phyloP scores from a whole-genome alignment of 23 red algal genomes.

The Cyanidium caldarium region DNA sequence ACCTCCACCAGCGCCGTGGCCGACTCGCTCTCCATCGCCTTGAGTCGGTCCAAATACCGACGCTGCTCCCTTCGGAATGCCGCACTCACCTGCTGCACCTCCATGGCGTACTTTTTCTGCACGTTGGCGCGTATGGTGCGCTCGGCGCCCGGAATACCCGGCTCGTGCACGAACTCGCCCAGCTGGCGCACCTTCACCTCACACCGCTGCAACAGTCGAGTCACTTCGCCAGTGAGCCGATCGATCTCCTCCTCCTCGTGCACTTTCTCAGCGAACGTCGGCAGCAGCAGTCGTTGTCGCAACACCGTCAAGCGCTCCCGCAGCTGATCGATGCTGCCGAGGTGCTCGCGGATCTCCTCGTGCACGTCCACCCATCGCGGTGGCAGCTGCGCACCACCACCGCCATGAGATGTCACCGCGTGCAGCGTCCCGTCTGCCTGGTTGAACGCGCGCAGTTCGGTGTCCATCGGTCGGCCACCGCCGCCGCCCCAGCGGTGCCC shows the following conservation, averaged over 20 bases:
- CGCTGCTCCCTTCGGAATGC: conserved; percentile 61
- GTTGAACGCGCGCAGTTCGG: neutral
- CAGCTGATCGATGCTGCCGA: conserved; percentile 25
- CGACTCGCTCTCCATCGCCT: conserved; percentile 16
- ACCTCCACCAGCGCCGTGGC: neutral
- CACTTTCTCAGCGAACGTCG: conserved; percentile 54
- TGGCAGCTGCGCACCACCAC: conserved; percentile 9
- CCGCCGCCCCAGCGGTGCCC: neutral
- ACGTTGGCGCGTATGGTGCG: conserved; percentile 28
- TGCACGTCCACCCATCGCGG: conserved; percentile 47
- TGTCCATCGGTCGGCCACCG: neutral
- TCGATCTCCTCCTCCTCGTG: conserved; percentile 42
- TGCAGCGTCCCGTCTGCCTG: neutral
- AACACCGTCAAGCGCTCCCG: conserved; percentile 11
- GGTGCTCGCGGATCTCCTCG: conserved; percentile 27
- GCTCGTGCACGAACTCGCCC: neutral
- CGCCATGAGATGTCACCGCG: too few relatives aligned
- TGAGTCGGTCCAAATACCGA: conserved; percentile 46
- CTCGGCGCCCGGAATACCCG: conserved; percentile 11
- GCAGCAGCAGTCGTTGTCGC: conserved; percentile 51
- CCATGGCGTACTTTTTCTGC: conserved; percentile 52
- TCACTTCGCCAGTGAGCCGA: conserved; percentile 21
- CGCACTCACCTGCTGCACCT: conserved; percentile 40
- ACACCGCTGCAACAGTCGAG: conserved; percentile 26
- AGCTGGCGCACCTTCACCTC: conserved; percentile 46